These are phyloP conservation scores for Backusella macrospora DNA, from an alignment of 192 early-diverging fungal species.

Conservation along the genomic window DNA sequence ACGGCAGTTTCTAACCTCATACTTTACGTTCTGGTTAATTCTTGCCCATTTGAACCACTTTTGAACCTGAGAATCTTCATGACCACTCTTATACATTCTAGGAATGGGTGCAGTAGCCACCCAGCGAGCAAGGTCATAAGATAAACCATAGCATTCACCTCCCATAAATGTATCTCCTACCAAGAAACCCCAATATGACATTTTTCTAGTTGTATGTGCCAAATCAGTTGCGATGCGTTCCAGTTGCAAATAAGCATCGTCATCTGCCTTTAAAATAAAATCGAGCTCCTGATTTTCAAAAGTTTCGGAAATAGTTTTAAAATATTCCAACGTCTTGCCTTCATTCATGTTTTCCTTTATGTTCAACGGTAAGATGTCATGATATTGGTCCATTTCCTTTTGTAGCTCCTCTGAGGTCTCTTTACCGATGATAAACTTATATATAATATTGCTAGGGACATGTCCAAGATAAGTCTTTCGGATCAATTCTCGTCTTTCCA, in stretches of 20 bases:
- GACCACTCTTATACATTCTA: conserved; percentile 27
- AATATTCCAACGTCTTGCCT: conserved; percentile 43
- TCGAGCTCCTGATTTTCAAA: conserved; percentile 28
- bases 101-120: conserved; percentile 26
- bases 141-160: conserved; percentile 38
- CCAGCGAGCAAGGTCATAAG: conserved; percentile 35
- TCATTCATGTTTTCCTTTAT: conserved; percentile 45
- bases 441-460: conserved; percentile 33
- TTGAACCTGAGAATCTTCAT: conserved; percentile 41
- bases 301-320: conserved; percentile 25
- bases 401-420: conserved; percentile 3
- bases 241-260: conserved; percentile 40
- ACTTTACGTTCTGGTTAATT: conserved; percentile 29
- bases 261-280: conserved; percentile 43
- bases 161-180: conserved; percentile 39
- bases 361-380: conserved; percentile 39
- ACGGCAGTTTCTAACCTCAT: conserved; percentile 32
- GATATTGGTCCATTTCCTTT: conserved; percentile 33
- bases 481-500: conserved; percentile 33
- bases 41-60: conserved; percentile 38
- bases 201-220: conserved; percentile 22
- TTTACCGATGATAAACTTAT: conserved; percentile 38
- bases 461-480: conserved; percentile 33
- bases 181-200: conserved; percentile 41
- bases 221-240: conserved; percentile 36